These are phyloP conservation scores for Thalassiosira mediterranea DNA, from an alignment of 352 stramenopile genomes.

Conservation along the genomic window DNA sequence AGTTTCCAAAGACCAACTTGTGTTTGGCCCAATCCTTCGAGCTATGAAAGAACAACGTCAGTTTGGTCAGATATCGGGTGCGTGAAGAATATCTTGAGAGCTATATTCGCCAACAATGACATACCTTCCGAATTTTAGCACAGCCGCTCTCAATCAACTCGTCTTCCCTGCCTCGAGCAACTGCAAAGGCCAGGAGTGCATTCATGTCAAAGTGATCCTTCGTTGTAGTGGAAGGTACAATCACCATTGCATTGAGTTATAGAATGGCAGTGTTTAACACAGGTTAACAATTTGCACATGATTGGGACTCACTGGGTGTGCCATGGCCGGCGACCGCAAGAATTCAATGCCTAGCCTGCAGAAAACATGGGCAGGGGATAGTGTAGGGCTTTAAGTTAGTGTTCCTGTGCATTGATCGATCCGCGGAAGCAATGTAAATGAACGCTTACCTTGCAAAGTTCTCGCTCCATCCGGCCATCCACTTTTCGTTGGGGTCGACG, in stretches of 20 bases:
- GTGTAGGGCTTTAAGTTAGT: neutral
- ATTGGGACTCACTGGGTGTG: too few species aligned
- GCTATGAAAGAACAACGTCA: too few species aligned
- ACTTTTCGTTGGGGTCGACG: slow-evolving; percentile 54
- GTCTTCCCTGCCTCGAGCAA: slow-evolving; percentile 41
- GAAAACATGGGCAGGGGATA: slow-evolving; percentile 2
- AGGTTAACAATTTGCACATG: too few species aligned
- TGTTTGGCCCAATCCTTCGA: slow-evolving; percentile 32
- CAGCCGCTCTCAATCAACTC: slow-evolving; percentile 64
- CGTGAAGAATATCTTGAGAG: too few species aligned
- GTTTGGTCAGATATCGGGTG: too few species aligned
- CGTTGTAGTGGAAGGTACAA: too few species aligned
- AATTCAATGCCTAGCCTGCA: slow-evolving; percentile 57
- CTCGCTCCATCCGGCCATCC: slow-evolving; percentile 51
- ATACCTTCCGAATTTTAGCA: slow-evolving; percentile 38
- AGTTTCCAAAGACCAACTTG: slow-evolving; percentile 74
- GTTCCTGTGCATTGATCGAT: too few species aligned
- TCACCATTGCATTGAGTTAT: too few species aligned
- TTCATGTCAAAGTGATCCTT: slow-evolving; percentile 69
- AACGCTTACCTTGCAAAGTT: slow-evolving; percentile 51
- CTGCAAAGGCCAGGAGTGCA: slow-evolving; percentile 60
- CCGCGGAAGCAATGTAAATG: neutral
- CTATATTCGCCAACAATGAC: too few species aligned
- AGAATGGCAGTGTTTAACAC: too few species aligned
- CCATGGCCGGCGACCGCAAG: slow-evolving; percentile 65